Conservation (phyloP, 2,329 filamentous ascomycete genomes). For the Macrophomina phaseolina region DNA sequence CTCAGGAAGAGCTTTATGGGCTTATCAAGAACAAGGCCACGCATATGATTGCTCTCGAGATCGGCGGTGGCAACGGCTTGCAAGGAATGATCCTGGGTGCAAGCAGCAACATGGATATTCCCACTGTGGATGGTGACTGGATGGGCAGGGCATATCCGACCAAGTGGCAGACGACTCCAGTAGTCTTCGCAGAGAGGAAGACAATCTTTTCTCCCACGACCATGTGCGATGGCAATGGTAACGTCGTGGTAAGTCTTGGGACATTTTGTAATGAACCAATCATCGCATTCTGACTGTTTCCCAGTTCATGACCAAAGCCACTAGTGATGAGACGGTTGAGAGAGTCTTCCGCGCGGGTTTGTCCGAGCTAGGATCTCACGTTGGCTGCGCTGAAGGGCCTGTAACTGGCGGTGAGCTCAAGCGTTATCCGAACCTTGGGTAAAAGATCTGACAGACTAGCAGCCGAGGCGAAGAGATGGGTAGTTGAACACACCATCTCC, state of each 20-base stretch:
- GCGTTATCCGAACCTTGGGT: slow-evolving; percentile 8
- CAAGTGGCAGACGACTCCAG: slow-evolving; percentile 51
- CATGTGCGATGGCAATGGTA: slow-evolving; percentile 50
- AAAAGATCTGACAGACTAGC: background rate
- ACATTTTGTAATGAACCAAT: background rate
- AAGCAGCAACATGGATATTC: slow-evolving; percentile 47
- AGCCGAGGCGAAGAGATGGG: slow-evolving; percentile 44
- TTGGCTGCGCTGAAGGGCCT: slow-evolving; percentile 45
- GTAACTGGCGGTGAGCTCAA: slow-evolving; percentile 37
- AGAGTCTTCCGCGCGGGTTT: slow-evolving; percentile 43
- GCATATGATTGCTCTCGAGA: slow-evolving; percentile 29
- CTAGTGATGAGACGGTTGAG: slow-evolving; percentile 46
- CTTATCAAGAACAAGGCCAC: slow-evolving; percentile 42
- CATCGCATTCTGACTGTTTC: background rate
- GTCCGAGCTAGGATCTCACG: slow-evolving; percentile 43
- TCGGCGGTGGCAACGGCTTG: slow-evolving; percentile 31
- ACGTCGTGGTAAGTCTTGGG: slow-evolving; percentile 36
- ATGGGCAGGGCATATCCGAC: slow-evolving; percentile 58
- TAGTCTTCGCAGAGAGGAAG: slow-evolving; percentile 49
- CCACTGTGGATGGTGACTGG: slow-evolving; percentile 54
- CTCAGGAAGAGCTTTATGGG: slow-evolving; percentile 43
- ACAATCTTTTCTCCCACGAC: slow-evolving; percentile 47
- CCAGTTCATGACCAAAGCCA: slow-evolving; percentile 43
- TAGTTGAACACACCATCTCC: slow-evolving; percentile 47
- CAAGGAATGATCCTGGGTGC: slow-evolving; percentile 47